These are phyloP conservation scores for Yamadazyma sp. DNA, from an alignment of 1,139 yeast species.

Conservation along the genomic window DNA sequence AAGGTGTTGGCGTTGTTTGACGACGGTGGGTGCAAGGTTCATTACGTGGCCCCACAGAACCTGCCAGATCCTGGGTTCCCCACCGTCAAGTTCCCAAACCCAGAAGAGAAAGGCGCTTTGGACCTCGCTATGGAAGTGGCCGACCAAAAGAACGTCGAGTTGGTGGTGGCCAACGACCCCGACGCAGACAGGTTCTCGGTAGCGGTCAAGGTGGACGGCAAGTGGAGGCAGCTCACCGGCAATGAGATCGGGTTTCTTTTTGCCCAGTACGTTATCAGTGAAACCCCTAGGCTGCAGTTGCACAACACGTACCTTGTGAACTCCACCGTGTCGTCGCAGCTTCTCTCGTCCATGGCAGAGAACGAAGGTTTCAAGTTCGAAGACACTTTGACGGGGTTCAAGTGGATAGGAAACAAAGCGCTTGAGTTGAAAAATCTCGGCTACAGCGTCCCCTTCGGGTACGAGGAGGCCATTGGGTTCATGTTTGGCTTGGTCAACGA, in stretches of 20 bases:
- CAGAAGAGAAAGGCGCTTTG: slow-evolving; percentile 92
- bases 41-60: slow-evolving; percentile 57
- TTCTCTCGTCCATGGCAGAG: slow-evolving; percentile 69
- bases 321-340: slow-evolving; percentile 90
- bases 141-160: slow-evolving; percentile 36
- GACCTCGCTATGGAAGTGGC: slow-evolving; percentile 66
- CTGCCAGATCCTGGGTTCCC: slow-evolving; percentile 82
- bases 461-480: slow-evolving; percentile 94
- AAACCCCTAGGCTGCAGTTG: slow-evolving; percentile 26
- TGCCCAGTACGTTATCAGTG: slow-evolving; percentile 61
- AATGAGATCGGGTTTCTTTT: slow-evolving; percentile 87
- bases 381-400: slow-evolving; percentile 93
- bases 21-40: slow-evolving; percentile 20
- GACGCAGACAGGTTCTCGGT: slow-evolving; percentile 93
- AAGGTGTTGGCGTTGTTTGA: slow-evolving; percentile 33
- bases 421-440: slow-evolving; percentile 68
- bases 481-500: slow-evolving; percentile 89
- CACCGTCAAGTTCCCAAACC: slow-evolving; percentile 89
- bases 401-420: slow-evolving; percentile 95
- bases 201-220: slow-evolving; percentile 51
- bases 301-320: slow-evolving; percentile 62
- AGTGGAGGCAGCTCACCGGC: slow-evolving; percentile 84
- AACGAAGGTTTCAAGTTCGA: slow-evolving; percentile 59
- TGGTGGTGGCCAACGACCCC: slow-evolving; percentile 90
- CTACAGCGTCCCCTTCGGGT: slow-evolving; percentile 78